A percentile compares a stretch with the other conserved stretches of the same genome.
Evolutionary conservation across 257 asterid genomes (phyloP).

Genomic region (Solanum chmielewskii): DNA sequence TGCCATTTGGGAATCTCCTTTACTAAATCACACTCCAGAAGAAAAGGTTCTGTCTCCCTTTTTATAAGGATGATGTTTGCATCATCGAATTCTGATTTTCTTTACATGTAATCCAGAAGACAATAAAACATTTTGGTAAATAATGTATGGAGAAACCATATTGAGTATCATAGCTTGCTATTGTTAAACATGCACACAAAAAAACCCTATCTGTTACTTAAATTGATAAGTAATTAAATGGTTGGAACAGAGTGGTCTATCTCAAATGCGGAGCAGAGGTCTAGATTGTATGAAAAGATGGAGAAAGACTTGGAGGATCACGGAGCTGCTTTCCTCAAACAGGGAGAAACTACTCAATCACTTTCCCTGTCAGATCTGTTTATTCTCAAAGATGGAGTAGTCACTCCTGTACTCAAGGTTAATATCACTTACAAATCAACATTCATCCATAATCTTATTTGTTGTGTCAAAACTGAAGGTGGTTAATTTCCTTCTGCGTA

Average conservation of each 20-base stretch:
- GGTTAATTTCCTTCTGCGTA: conserved; percentile 5
- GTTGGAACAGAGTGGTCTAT: conserved; percentile 25
- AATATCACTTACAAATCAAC: neutral
- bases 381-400: conserved; percentile 44
- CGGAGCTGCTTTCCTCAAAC: conserved; percentile 72
- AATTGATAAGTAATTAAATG: conserved; percentile 2
- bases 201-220: neutral
- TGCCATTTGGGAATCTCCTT: neutral
- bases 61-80: neutral
- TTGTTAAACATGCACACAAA: neutral
- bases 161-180: neutral
- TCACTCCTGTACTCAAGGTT: conserved; percentile 68
- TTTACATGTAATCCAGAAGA: neutral
- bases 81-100: neutral
- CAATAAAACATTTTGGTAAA: neutral
- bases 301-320: conserved; percentile 70
- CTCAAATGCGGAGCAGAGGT: conserved; percentile 55
- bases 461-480: neutral
- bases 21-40: neutral
- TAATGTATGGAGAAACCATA: neutral
- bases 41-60: neutral
- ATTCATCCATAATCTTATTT: neutral
- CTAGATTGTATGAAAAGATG: conserved; percentile 56
- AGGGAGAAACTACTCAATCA: conserved; percentile 91
- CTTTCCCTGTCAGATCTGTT: conserved; percentile 75